Evolutionary conservation across 129 eudicot species (phyloP).

Genomic region (Mikania micrantha): DNA sequence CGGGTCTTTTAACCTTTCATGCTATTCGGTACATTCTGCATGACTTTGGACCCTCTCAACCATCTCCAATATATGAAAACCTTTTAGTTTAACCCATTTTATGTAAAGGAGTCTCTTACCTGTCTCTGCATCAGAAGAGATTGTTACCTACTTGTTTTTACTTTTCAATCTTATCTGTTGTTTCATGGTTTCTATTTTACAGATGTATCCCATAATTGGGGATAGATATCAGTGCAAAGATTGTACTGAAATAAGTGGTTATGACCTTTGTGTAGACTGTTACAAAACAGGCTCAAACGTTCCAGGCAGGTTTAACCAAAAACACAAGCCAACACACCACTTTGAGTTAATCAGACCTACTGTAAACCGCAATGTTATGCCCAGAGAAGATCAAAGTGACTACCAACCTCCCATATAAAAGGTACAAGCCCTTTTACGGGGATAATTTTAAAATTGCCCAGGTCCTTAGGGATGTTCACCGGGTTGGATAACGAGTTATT

Average conservation of each 20-base stretch:
- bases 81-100: too few relatives aligned
- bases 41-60: too few relatives aligned
- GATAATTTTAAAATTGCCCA: too few relatives aligned
- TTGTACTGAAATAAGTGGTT: conserved; percentile 48
- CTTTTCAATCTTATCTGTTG: not conserved
- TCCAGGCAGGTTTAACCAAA: conserved; percentile 71
- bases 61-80: too few relatives aligned
- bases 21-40: too few relatives aligned
- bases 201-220: conserved; percentile 71
- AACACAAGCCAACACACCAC: conserved; percentile 59
- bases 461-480: too few relatives aligned
- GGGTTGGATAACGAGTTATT: too few relatives aligned
- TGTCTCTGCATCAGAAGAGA: not conserved
- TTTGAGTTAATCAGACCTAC: conserved; percentile 34
- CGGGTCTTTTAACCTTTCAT: too few relatives aligned
- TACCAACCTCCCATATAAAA: conserved; percentile 16
- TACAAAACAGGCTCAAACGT: conserved; percentile 40
- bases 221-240: conserved; percentile 65
- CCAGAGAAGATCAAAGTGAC: conserved; percentile 19
- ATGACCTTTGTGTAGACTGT: conserved; percentile 68
- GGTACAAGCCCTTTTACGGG: not conserved
- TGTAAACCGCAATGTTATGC: conserved; percentile 13
- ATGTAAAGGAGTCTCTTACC: not conserved
- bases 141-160: not conserved
- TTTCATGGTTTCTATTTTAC: conserved; percentile 1